phyloP scores from a whole-genome alignment of 2,329 filamentous ascomycete species.

The Elsinoe australis region DNA sequence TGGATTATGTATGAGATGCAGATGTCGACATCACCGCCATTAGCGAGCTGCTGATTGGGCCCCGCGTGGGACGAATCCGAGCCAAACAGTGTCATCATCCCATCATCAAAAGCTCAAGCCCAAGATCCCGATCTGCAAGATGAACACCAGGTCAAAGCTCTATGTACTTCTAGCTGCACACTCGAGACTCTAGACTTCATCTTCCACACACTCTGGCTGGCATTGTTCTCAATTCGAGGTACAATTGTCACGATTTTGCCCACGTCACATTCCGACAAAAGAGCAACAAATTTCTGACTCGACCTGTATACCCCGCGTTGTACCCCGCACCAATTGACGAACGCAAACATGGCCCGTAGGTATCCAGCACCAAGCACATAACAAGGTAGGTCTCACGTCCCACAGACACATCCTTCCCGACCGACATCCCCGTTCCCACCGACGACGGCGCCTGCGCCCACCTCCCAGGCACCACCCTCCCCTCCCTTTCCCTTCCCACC shows the following conservation, averaged over 20 bases:
- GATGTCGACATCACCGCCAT: slow-evolving; percentile 12
- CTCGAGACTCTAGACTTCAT: too few relatives aligned
- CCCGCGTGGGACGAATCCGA: slow-evolving; percentile 3
- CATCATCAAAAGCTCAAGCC: slow-evolving; percentile 1
- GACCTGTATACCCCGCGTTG: too few relatives aligned
- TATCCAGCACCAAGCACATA: background rate
- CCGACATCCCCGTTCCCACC: slow-evolving; percentile 32
- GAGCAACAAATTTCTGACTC: too few relatives aligned
- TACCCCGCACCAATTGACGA: too few relatives aligned
- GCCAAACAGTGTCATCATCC: slow-evolving; percentile 13
- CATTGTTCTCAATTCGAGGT: too few relatives aligned
- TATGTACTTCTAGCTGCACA: background rate
- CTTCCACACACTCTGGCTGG: too few relatives aligned
- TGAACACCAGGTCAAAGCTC: slow-evolving; percentile 11
- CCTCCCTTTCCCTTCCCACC: slow-evolving; percentile 30
- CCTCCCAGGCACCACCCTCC: slow-evolving; percentile 26
- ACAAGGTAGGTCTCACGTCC: background rate
- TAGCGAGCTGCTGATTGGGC: slow-evolving; percentile 14
- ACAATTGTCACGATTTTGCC: too few relatives aligned
- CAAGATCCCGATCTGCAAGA: slow-evolving; percentile 7
- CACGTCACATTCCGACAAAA: too few relatives aligned
- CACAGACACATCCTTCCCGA: slow-evolving; percentile 26
- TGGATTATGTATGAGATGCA: slow-evolving; percentile 10
- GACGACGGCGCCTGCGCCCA: slow-evolving; percentile 38
- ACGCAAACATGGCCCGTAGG: slow-evolving; percentile 16